Evolutionary conservation across 208 protist species (phyloP).

Genomic region (Acanthamoeba healyi): DNA sequence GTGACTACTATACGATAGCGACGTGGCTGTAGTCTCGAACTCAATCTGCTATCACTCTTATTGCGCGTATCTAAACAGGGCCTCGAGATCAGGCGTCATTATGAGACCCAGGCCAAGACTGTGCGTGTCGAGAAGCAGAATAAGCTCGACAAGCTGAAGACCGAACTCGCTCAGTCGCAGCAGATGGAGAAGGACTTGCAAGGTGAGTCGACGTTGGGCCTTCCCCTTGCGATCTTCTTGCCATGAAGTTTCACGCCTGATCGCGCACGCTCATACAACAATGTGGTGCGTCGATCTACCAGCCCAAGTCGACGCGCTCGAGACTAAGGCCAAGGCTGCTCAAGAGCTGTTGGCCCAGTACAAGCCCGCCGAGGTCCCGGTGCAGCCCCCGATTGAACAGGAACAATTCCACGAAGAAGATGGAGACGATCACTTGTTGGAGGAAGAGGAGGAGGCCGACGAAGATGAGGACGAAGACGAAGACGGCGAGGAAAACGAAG

Average conservation of each 20-base stretch:
- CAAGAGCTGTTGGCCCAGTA: slow-evolving; percentile 79
- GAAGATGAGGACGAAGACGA: slow-evolving; percentile 24
- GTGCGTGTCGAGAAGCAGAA: slow-evolving; percentile 24
- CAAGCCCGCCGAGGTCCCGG: slow-evolving; percentile 65
- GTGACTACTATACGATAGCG: no score
- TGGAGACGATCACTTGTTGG: not conserved
- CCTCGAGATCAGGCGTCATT: slow-evolving; percentile 43
- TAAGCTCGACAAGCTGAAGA: slow-evolving; percentile 50
- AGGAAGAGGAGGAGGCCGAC: not conserved
- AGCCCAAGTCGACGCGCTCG: slow-evolving; percentile 75
- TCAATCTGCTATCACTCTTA: no score
- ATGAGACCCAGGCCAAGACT: not conserved
- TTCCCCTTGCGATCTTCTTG: no score
- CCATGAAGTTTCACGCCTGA: no score
- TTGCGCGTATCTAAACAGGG: not conserved
- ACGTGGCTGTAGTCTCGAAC: not conserved
- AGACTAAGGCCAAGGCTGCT: slow-evolving; percentile 79
- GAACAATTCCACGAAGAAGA: not conserved
- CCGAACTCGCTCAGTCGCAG: not conserved
- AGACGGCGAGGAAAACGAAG: slow-evolving; percentile 75
- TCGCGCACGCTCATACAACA: no score
- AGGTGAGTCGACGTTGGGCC: no score
- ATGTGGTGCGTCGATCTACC: slow-evolving; percentile 48
- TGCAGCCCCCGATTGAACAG: slow-evolving; percentile 12
- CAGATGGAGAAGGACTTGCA: not conserved